Conservation (phyloP, 192 early-diverging fungal genomes). For the Oehlia diaphana region DNA sequence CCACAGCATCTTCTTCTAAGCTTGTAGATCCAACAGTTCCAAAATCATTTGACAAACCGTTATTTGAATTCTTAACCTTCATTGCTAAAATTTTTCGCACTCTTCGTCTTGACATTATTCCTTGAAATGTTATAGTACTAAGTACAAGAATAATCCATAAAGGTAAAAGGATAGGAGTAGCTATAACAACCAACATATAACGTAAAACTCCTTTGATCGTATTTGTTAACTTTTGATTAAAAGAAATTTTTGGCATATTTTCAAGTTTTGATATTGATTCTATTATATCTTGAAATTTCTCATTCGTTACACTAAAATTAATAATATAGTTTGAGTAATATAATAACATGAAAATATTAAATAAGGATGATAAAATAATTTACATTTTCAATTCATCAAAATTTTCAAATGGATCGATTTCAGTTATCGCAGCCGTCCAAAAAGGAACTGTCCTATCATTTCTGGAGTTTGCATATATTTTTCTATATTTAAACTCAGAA, state of each 20-base stretch:
- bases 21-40: background rate
- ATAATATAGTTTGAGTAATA: background rate
- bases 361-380: background rate
- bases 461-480: slow-evolving; percentile 48
- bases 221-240: background rate
- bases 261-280: slow-evolving; percentile 25
- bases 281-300: slow-evolving; percentile 6
- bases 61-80: background rate
- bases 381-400: slow-evolving; percentile 49
- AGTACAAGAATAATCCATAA: slow-evolving; percentile 42
- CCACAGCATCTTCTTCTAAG: slow-evolving; percentile 9
- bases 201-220: slow-evolving; percentile 20
- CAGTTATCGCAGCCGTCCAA: slow-evolving; percentile 58
- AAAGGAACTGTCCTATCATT: slow-evolving; percentile 61
- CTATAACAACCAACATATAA: slow-evolving; percentile 34
- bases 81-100: slow-evolving; percentile 26
- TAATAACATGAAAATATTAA: background rate
- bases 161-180: slow-evolving; percentile 37
- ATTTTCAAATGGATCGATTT: slow-evolving; percentile 46
- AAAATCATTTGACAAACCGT: background rate
- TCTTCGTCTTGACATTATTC: slow-evolving; percentile 40
- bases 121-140: slow-evolving; percentile 38
- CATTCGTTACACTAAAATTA: background rate
- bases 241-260: slow-evolving; percentile 18
- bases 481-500: slow-evolving; percentile 41